A percentile compares a stretch with the other conserved stretches of the same genome.
These are phyloP conservation scores for Cryptosporidium tyzzeri DNA, from an alignment of 169 alveolate genomes.

Conservation along the genomic window DNA sequence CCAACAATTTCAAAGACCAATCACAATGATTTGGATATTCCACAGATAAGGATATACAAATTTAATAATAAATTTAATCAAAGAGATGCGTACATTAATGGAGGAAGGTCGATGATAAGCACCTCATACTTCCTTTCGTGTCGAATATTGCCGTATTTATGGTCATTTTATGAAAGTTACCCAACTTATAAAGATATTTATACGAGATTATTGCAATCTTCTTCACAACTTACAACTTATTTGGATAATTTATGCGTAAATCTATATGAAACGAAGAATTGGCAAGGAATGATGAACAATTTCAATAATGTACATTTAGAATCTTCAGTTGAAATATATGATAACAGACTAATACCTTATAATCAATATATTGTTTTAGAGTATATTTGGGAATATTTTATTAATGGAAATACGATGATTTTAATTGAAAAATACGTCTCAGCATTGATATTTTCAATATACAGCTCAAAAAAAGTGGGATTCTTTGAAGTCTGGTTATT, in stretches of 20 bases:
- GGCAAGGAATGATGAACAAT: slow-evolving; percentile 42
- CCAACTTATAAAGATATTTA: slow-evolving; percentile 59
- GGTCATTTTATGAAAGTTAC: slow-evolving; percentile 65
- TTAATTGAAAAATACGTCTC: slow-evolving; percentile 47
- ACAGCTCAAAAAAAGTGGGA: background rate
- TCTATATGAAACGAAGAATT: slow-evolving; percentile 29
- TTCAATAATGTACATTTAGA: slow-evolving; percentile 3
- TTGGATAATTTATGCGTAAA: slow-evolving; percentile 32
- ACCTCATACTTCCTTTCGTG: slow-evolving; percentile 21
- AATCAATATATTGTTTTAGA: slow-evolving; percentile 58
- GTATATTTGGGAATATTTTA: slow-evolving; percentile 55
- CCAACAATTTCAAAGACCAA: background rate
- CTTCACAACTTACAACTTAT: slow-evolving; percentile 16
- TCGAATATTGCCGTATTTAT: slow-evolving; percentile 12
- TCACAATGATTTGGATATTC: background rate
- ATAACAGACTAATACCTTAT: slow-evolving; percentile 22
- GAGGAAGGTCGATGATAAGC: slow-evolving; percentile 53
- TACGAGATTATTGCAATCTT: slow-evolving; percentile 20
- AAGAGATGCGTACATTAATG: slow-evolving; percentile 45
- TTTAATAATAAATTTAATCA: slow-evolving; percentile 35
- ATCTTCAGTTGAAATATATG: background rate
- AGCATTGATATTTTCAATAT: slow-evolving; percentile 24
- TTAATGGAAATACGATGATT: slow-evolving; percentile 45
- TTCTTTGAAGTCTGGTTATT: slow-evolving; percentile 45
- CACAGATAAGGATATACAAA: slow-evolving; percentile 3